Evolutionary conservation across 306 rosid species (phyloP).

Genomic region (Sicyos baderoa): DNA sequence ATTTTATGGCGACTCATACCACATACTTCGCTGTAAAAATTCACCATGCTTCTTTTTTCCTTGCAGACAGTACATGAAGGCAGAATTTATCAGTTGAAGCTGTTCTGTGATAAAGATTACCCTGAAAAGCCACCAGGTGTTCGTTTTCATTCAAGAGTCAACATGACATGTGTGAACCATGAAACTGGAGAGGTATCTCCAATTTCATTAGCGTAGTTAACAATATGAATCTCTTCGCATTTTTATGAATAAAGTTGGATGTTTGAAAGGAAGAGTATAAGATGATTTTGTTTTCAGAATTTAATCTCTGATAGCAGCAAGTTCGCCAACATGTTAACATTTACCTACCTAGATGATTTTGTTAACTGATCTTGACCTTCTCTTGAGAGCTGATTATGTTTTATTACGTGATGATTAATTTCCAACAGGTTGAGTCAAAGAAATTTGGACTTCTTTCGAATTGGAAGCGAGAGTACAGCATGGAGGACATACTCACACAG

Average conservation of each 20-base stretch:
- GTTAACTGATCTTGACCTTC: neutral
- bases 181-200: conserved; percentile 94
- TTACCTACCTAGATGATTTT: neutral
- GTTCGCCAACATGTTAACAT: neutral
- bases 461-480: conserved; percentile 96
- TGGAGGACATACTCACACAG: conserved; percentile 98
- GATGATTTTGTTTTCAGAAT: neutral
- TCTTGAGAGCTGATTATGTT: conserved; percentile 7
- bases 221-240: neutral
- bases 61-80: conserved; percentile 96
- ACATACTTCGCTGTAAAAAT: neutral
- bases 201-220: neutral
- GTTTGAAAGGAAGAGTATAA: neutral
- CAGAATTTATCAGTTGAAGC: conserved; percentile 94
- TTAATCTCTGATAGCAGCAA: neutral
- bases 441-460: conserved; percentile 87
- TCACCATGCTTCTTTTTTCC: conserved; percentile 11
- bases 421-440: conserved; percentile 81
- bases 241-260: neutral
- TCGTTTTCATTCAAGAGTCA: conserved; percentile 94
- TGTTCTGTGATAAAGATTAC: conserved; percentile 97
- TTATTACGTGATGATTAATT: neutral
- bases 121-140: conserved; percentile 97
- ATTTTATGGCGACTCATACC: neutral
- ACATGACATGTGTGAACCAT: conserved; percentile 96